These are phyloP conservation scores for Plasmodium knowlesi DNA, from an alignment of 169 alveolate genomes.

Conservation along the genomic window DNA sequence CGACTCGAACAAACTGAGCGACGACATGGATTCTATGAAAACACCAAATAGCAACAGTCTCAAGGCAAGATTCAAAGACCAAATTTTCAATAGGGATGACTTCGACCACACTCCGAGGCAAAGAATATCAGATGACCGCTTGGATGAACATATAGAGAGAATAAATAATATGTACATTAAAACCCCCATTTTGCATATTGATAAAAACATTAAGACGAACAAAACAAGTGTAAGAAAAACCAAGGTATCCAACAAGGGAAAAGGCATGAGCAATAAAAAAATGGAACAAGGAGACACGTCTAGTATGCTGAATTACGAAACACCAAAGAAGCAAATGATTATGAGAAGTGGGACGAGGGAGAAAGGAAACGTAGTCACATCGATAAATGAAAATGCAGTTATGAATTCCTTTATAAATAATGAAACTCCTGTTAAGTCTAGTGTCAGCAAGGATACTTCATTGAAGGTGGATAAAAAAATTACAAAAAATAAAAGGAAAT, in stretches of 20 bases:
- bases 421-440: slow-evolving; percentile 36
- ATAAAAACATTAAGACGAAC: slow-evolving; percentile 1
- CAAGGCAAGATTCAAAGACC: not conserved
- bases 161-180: slow-evolving; percentile 69
- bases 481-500: slow-evolving; percentile 32
- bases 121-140: slow-evolving; percentile 20
- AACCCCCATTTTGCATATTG: slow-evolving; percentile 47
- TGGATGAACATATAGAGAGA: slow-evolving; percentile 58
- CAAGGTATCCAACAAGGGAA: not conserved
- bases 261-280: slow-evolving; percentile 9
- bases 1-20: not conserved
- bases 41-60: slow-evolving; percentile 26
- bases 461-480: slow-evolving; percentile 60
- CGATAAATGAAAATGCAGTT: not conserved
- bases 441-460: slow-evolving; percentile 11
- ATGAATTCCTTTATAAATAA: slow-evolving; percentile 26
- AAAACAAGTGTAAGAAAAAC: slow-evolving; percentile 15
- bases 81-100: slow-evolving; percentile 23
- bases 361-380: not conserved
- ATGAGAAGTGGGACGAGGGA: not conserved
- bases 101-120: slow-evolving; percentile 65
- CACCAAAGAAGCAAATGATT: slow-evolving; percentile 43
- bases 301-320: slow-evolving; percentile 27
- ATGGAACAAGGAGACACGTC: not conserved
- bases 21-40: slow-evolving; percentile 17